These are phyloP conservation scores for Hepatocystis sp. DNA, from an alignment of 169 alveolate species.

Conservation along the genomic window DNA sequence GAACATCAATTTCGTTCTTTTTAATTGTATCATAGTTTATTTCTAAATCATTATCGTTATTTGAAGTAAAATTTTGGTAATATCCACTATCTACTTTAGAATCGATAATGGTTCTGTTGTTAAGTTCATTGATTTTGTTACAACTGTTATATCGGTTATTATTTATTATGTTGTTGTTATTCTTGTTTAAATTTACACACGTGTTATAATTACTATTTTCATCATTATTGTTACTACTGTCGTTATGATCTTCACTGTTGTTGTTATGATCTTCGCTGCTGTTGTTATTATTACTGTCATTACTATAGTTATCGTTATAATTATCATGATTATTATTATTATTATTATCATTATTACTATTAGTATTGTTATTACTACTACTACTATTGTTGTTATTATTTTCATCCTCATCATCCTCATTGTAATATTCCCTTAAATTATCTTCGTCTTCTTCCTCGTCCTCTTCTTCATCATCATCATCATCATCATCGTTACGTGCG, in stretches of 20 bases:
- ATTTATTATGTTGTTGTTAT: neutral
- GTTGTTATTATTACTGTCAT: neutral
- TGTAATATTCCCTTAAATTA: neutral
- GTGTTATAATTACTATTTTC: neutral
- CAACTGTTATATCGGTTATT: neutral
- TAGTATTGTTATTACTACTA: slow-evolving; percentile 3
- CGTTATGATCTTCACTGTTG: slow-evolving; percentile 1
- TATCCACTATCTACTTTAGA: neutral
- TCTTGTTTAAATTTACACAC: neutral
- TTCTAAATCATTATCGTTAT: neutral
- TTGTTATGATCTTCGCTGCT: neutral
- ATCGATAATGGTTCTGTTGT: neutral
- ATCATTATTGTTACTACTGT: neutral
- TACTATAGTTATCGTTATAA: neutral
- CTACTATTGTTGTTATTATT: slow-evolving; percentile 15
- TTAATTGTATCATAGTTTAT: neutral
- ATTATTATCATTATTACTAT: neutral
- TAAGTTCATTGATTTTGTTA: neutral
- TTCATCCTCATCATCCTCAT: neutral
- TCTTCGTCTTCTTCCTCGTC: slow-evolving; percentile 13
- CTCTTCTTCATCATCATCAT: slow-evolving; percentile 2
- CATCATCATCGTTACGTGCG: neutral
- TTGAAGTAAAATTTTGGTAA: too few species aligned
- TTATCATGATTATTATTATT: slow-evolving; percentile 11
- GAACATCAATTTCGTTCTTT: neutral